Percentiles rank a stretch among this genome's conserved stretches.
Evolutionary conservation across 345 rosid species (phyloP).

Genomic region (Dipteronia dyeriana): DNA sequence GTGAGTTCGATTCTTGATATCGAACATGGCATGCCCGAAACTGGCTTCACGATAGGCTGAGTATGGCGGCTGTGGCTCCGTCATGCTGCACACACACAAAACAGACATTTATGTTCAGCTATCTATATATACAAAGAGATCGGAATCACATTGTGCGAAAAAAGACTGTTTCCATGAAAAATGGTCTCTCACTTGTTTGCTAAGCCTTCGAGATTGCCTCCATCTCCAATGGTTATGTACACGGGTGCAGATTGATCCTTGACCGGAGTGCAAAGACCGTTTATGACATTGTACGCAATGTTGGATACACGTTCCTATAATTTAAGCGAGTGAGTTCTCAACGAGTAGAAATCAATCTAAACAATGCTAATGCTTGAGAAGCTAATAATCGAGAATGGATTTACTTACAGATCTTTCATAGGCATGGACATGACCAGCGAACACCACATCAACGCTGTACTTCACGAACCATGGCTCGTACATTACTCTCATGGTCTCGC

Average conservation of each 20-base stretch:
- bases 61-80: slow-evolving; percentile 83
- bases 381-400: background rate
- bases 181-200: slow-evolving; percentile 60
- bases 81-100: slow-evolving; percentile 56
- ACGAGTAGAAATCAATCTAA: background rate
- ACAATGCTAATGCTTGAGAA: background rate
- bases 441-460: slow-evolving; percentile 81
- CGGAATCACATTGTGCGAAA: background rate
- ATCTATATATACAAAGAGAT: too few relatives aligned
- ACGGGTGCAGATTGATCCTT: slow-evolving; percentile 73
- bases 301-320: slow-evolving; percentile 86
- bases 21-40: slow-evolving; percentile 83
- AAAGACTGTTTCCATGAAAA: background rate
- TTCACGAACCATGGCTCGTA: slow-evolving; percentile 77
- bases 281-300: slow-evolving; percentile 63
- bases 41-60: slow-evolving; percentile 93
- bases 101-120: slow-evolving; percentile 3
- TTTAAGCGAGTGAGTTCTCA: background rate
- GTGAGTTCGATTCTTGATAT: slow-evolving; percentile 81
- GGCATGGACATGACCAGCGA: slow-evolving; percentile 93
- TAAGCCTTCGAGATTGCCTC: slow-evolving; percentile 87
- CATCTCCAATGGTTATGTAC: slow-evolving; percentile 84
- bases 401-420: slow-evolving; percentile 92
- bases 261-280: slow-evolving; percentile 58
- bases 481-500: slow-evolving; percentile 93